Base-by-base conservation (phyloP, 1,284 basidiomycete genomes). In the Ceratobasidium papillatum region DNA sequence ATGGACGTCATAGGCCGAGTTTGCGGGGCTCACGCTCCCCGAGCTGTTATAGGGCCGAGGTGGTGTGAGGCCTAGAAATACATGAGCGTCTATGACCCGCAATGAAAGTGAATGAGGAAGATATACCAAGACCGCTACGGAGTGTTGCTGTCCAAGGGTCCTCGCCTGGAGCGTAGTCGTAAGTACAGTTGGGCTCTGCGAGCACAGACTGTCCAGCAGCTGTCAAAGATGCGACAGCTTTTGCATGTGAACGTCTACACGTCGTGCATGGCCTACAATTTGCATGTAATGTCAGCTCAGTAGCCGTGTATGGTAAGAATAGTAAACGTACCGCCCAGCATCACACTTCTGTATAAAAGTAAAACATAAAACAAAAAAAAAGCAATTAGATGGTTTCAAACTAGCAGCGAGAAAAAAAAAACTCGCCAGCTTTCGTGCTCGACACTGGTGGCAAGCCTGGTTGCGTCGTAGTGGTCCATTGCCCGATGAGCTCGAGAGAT, bases 71-170 rank as follows among this genome's bases (percentile, higher is more conserved):
- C 68, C 68, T 51, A n/a, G 12, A 25, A 25, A 27, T 32, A 27
- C 9, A 47, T 68, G 36, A 68, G 52, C 68, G 41, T 49, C 41
- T 32, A 41, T 45, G 3, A 27, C 25, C 11, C 36, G 4, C 27
- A 8, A 22, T 11, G 22, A 43, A 71, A 30, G 22, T 32, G 38
- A 34, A 11, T 11, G 19, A 34, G 61, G n/a, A 41, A n/a, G 3
- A 59, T 56, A 49, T 41, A 71, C 68, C 56, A 32, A 61, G 54
- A 3, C 68, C 68, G 38, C 45, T 34, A 43, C 68, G 54, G 36
- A 71, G 54, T 17, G 68, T 71, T 12, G 68, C 54, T n/a, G 68
- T 71, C 68, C 68, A 71, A 12, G 68, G 68, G 49, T 71, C 68
- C 27, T 71, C 68, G 25, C 68, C 68, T 36, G 68, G 68, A n/a